These are phyloP conservation scores for Bipolaris zeicola DNA, from an alignment of 2,329 filamentous ascomycete genomes.

Conservation along the genomic window DNA sequence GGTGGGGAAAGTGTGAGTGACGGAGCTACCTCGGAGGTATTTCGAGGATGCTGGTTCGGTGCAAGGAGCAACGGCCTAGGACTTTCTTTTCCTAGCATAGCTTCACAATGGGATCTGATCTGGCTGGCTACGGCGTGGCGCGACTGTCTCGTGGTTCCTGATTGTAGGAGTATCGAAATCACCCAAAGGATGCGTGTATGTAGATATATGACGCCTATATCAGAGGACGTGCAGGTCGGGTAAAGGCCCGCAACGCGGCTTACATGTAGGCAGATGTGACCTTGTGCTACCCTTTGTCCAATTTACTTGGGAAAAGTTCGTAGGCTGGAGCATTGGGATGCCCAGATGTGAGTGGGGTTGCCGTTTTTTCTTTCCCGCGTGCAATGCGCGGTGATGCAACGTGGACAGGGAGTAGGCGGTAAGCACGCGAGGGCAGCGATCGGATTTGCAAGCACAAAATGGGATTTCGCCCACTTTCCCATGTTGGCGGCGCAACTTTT, in stretches of 20 bases:
- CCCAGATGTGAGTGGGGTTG: not conserved
- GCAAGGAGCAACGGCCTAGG: not conserved
- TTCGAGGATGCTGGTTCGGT: not conserved
- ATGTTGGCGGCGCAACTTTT: not conserved
- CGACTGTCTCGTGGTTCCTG: too few relatives aligned
- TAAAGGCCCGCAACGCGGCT: too few relatives aligned
- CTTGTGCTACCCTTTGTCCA: not conserved
- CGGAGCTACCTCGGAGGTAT: not conserved
- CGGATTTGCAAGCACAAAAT: constrained; percentile 11
- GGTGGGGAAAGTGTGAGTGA: not conserved
- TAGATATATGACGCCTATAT: too few relatives aligned
- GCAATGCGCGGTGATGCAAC: constrained; percentile 7
- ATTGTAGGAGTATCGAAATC: too few relatives aligned
- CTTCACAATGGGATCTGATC: too few relatives aligned
- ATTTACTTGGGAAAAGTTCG: not conserved
- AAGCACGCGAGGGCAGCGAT: not conserved
- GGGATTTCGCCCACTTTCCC: constrained; percentile 9
- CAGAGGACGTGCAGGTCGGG: too few relatives aligned
- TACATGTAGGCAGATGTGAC: too few relatives aligned
- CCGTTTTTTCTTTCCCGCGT: not conserved
- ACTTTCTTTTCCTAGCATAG: too few relatives aligned
- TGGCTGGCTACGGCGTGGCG: too few relatives aligned
- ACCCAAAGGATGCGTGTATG: too few relatives aligned
- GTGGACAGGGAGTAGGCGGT: not conserved
- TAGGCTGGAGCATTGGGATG: not conserved